Base-by-base conservation (phyloP, 2,329 filamentous ascomycete genomes). In the Sporothrix euskadiensis region DNA sequence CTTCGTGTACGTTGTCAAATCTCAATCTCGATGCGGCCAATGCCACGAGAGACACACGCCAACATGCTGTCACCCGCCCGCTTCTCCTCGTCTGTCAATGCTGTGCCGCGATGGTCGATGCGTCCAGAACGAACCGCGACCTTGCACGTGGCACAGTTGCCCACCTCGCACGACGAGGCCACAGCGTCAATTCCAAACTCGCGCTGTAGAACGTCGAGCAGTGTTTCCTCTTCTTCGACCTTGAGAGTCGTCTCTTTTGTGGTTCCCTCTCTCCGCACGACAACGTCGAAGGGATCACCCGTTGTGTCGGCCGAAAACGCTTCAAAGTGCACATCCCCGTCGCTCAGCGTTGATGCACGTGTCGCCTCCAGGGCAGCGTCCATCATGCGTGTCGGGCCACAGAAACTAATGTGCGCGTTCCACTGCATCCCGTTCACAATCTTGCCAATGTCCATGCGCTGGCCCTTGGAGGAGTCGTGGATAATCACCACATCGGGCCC, bases 381-480 rank as follows among this genome's bases (percentile, higher is more conserved):
- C 82, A 90, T 88, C 80, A 91, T 84, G 8, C 86, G 82, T 9
- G 78, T 76, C 0, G 89, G 88, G 0, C 90, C 89, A 78, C 89
- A 91, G 32, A 88, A 85, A 78, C 90, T 91, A 4, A 91, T 80
- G 70, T 87, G 86, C 10, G 86, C 86, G 76, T 88, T 88, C 84
- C 85, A 86, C 5, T 83, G 80, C 70, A 87, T 80, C 0, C 75
- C 78, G 1, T 79, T 78, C 10, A 91, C 78, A 30, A 91, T 83
- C 0, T 76, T 71, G 0, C 73, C 49, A 4, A 91, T 80, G 75
- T 89, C 82, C 80, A 91, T 84, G 12, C 88, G 82, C 76, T 88
- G 78, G 4, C 85, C 86, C 30, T 82, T 79, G 0, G 83, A 80
- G 54, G 83, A 83, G 79, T 87, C 86, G 80, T 91, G 90, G 7